phyloP scores from a whole-genome alignment of 208 protist species.

The Wallacemonas sp. region DNA sequence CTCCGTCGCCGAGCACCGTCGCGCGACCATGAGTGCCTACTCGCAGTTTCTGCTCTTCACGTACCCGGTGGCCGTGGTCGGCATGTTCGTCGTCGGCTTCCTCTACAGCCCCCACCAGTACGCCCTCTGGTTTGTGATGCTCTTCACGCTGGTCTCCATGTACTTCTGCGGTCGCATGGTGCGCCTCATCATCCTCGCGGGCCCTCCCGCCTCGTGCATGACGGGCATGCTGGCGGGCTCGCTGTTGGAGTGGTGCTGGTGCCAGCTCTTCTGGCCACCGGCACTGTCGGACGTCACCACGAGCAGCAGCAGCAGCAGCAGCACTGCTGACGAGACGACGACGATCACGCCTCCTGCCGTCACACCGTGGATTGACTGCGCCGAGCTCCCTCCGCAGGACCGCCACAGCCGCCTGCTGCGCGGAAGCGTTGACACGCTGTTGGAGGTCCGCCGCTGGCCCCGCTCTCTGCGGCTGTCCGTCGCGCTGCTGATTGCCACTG shows the following conservation, averaged over 20 bases:
- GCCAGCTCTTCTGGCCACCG: conserved; percentile 6
- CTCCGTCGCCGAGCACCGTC: conserved; percentile 75
- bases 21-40: conserved; percentile 26
- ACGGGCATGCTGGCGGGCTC: conserved; percentile 28
- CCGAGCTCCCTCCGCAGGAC: too few species aligned
- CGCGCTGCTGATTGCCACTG: too few species aligned
- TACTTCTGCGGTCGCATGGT: conserved; percentile 73
- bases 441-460: too few species aligned
- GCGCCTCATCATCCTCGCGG: conserved; percentile 59
- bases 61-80: conserved; percentile 4
- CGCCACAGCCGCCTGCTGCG: too few species aligned
- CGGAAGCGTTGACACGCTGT: too few species aligned
- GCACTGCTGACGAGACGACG: too few species aligned
- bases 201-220: conserved; percentile 30
- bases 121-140: conserved; percentile 63
- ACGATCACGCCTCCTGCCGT: too few species aligned
- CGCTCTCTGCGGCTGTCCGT: too few species aligned
- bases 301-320: too few species aligned
- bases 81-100: not conserved
- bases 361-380: too few species aligned
- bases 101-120: too few species aligned
- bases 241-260: conserved; percentile 17
- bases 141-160: conserved; percentile 37
- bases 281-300: too few species aligned
- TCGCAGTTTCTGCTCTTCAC: conserved; percentile 28